Evolutionary conservation across 768 basidiomycete species (phyloP), one percentile per base, ranked within the genome.

Genomic region (Cyathus striatus): DNA sequence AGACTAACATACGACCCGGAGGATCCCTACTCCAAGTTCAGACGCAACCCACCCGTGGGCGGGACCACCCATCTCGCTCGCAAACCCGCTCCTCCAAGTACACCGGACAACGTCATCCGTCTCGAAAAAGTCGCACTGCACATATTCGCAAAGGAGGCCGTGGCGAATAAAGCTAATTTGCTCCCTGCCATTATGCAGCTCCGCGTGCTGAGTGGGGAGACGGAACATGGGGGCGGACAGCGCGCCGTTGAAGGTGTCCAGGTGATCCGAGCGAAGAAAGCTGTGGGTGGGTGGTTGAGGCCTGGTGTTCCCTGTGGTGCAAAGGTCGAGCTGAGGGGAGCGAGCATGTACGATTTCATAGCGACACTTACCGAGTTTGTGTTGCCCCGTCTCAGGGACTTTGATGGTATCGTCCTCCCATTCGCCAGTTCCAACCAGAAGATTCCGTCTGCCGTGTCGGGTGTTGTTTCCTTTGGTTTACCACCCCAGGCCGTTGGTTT

Each of bases 261-360:
- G 61, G 72, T 99, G 45, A 79, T 84, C 43, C 69, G 62, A 66
- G 87, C 50, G 53, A 81, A 65, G 74, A 87, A 75, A 69, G 76
- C 60, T 57, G 87, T 64, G 62, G 86, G 75, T 24, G 85, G 87
- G 0, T 98, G 91, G 89, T 78, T 94, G 27, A 75, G 95, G 24
- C 80, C 82, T 0, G 86, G 87, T 18, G 60, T 89, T 38, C 90
- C 95, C 0, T 69, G 86, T 16, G 92, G 91, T 46, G 90, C 79
- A 49, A 93, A 93, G 68, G 91, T 97, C 47, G 89, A 89, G 59
- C 66, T 99, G 52, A 83, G 80, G 57, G 94, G 94, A 12, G 82
- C 86, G 38, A 80, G 84, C 52, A 97, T 98, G 94, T 97, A 90
- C 69, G 87, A 90, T 53, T 97, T 98, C 64, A 70, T 98, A 44